These are phyloP conservation scores for Cucurbita argyrosperma DNA, from an alignment of 306 rosid species.

Conservation along the genomic window DNA sequence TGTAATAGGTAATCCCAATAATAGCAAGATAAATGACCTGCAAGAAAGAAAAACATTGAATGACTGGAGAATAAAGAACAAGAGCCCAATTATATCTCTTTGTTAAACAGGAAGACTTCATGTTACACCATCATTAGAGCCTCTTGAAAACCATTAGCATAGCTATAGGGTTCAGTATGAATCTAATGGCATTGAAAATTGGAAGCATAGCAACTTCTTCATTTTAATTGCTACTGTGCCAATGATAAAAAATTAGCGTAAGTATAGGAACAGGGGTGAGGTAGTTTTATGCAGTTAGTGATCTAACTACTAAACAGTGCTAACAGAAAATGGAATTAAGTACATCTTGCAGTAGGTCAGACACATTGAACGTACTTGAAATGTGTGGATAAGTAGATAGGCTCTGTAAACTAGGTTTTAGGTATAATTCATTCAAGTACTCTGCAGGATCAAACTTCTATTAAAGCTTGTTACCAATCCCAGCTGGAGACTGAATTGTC, in stretches of 20 bases:
- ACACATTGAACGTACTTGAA: neutral
- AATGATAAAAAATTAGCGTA: neutral
- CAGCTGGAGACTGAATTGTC: neutral
- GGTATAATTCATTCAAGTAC: neutral
- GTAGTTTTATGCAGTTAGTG: neutral
- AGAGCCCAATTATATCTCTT: neutral
- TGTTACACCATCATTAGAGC: neutral
- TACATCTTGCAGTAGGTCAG: neutral
- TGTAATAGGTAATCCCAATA: conserved; percentile 45
- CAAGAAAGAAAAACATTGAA: conserved; percentile 8
- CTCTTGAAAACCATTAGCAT: neutral
- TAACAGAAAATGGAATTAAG: neutral
- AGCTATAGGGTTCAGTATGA: neutral
- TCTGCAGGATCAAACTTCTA: neutral
- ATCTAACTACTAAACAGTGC: neutral
- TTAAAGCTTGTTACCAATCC: neutral
- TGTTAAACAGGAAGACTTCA: neutral
- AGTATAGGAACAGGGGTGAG: neutral
- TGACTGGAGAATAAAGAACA: neutral
- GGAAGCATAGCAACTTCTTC: neutral
- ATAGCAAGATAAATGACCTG: conserved; percentile 61
- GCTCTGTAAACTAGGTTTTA: too few relatives aligned
- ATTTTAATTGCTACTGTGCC: neutral
- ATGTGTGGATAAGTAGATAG: neutral
- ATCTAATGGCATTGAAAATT: neutral